A percentile compares a stretch with the other conserved stretches of the same genome.
These are phyloP conservation scores for Scheffersomyces coipomensis DNA, from an alignment of 805 yeast species.

Conservation along the genomic window DNA sequence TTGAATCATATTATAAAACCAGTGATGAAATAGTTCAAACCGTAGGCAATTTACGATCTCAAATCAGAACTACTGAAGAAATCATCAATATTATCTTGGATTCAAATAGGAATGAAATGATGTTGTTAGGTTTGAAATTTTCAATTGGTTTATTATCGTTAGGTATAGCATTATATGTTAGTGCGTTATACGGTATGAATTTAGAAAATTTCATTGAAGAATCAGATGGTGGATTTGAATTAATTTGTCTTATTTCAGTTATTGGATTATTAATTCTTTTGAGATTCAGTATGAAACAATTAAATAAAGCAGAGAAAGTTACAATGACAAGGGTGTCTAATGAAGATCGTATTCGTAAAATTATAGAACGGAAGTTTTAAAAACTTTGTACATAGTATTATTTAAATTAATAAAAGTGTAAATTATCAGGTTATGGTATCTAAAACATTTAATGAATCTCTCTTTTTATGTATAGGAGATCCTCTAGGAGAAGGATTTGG, in stretches of 20 bases:
- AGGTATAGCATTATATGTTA: slow-evolving; percentile 76
- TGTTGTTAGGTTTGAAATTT: slow-evolving; percentile 82
- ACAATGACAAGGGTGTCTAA: slow-evolving; percentile 53
- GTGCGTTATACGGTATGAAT: slow-evolving; percentile 95
- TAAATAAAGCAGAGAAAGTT: slow-evolving; percentile 67
- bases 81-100: slow-evolving; percentile 90
- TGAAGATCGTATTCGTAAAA: slow-evolving; percentile 1
- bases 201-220: slow-evolving; percentile 90
- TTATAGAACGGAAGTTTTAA: no score
- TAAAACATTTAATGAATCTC: not conserved
- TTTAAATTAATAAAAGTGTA: no score
- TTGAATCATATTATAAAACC: slow-evolving; percentile 89
- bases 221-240: slow-evolving; percentile 62
- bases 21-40: slow-evolving; percentile 94
- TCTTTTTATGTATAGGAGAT: slow-evolving; percentile 30
- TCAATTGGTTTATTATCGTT: slow-evolving; percentile 80
- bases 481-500: slow-evolving; percentile 39
- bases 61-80: slow-evolving; percentile 91
- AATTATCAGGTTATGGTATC: not conserved
- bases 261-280: slow-evolving; percentile 47
- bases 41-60: slow-evolving; percentile 71
- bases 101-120: slow-evolving; percentile 88
- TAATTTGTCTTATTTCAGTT: slow-evolving; percentile 42
- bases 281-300: slow-evolving; percentile 50
- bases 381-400: no score